These are phyloP conservation scores for Pulchroboletus neoregius DNA, from an alignment of 1,284 basidiomycete genomes.

Conservation along the genomic window DNA sequence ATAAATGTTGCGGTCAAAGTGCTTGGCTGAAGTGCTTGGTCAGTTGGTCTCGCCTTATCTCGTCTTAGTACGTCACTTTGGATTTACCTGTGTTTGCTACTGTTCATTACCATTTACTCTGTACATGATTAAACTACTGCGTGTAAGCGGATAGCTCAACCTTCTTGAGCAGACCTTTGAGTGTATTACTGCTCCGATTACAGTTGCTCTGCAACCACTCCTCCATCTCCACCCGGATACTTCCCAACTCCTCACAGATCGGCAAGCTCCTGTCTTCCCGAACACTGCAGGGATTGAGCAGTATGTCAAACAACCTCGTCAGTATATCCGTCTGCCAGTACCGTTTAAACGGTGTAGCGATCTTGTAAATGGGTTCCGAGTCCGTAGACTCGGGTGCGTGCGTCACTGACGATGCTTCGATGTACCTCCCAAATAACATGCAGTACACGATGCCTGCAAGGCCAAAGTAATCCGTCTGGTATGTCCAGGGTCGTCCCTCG, in stretches of 20 bases:
- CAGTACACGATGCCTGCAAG: conserved; percentile 91
- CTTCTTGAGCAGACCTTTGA: conserved; percentile 83
- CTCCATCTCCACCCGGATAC: conserved; percentile 80
- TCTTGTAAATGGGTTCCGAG: conserved; percentile 49
- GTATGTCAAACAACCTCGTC: conserved; percentile 78
- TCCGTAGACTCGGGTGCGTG: conserved; percentile 34
- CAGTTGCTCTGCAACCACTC: conserved; percentile 78
- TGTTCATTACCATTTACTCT: neutral
- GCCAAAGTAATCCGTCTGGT: conserved; percentile 94
- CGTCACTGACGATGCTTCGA: conserved; percentile 63
- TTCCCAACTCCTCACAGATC: conserved; percentile 62
- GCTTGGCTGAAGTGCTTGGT: neutral
- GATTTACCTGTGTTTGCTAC: conserved; percentile 26
- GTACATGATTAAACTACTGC: conserved; percentile 12
- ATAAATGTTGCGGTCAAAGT: neutral
- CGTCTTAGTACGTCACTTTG: neutral
- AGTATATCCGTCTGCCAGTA: conserved; percentile 96
- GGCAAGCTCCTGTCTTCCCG: conserved; percentile 60
- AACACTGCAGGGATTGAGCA: conserved; percentile 75
- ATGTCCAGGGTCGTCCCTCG: conserved; percentile 83
- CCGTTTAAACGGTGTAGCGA: conserved; percentile 79
- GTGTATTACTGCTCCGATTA: conserved; percentile 81
- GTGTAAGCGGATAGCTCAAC: conserved; percentile 54
- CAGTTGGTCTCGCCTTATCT: conserved; percentile 11
- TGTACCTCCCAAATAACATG: conserved; percentile 95